phyloP scores from a whole-genome alignment of 768 basidiomycete species.

The Leccinellum rugosiceps region DNA sequence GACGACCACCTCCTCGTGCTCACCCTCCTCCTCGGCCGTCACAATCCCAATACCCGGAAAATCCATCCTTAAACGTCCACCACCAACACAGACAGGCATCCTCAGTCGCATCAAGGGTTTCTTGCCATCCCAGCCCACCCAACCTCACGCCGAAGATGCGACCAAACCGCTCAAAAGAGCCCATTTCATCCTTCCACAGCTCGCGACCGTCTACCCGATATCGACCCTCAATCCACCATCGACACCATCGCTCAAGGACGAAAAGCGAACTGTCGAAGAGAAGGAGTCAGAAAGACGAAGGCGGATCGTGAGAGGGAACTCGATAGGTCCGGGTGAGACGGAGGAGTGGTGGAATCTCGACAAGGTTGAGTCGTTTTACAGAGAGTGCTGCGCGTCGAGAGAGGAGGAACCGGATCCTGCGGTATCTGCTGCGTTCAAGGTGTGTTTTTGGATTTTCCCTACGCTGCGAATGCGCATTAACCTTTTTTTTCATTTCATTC shows the following conservation, averaged over 20 bases:
- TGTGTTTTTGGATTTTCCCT: constrained; percentile 21
- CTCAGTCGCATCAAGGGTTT: constrained; percentile 71
- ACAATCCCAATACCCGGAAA: constrained; percentile 78
- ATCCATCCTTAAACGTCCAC: constrained; percentile 77
- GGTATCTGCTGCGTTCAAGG: constrained; percentile 71
- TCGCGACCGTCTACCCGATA: constrained; percentile 90
- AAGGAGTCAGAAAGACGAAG: constrained; percentile 67
- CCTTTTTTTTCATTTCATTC: not conserved
- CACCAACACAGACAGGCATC: constrained; percentile 63
- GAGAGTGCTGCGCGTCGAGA: constrained; percentile 76
- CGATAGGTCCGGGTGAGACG: constrained; percentile 29
- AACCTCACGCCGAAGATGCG: constrained; percentile 37
- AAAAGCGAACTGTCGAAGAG: constrained; percentile 77
- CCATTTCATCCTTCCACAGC: constrained; percentile 85
- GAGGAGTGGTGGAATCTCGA: constrained; percentile 72
- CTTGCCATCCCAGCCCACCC: constrained; percentile 53
- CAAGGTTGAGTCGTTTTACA: constrained; percentile 58
- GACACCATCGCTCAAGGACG: constrained; percentile 72
- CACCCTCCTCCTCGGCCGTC: constrained; percentile 77
- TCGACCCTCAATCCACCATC: constrained; percentile 81
- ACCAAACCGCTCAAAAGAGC: constrained; percentile 75
- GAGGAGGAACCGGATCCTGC: constrained; percentile 63
- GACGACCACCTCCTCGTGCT: constrained; percentile 43
- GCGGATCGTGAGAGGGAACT: constrained; percentile 60
- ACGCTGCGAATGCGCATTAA: constrained; percentile 19